phyloP scores from a whole-genome alignment of 805 yeast species.

The Kuraishia hungarica region DNA sequence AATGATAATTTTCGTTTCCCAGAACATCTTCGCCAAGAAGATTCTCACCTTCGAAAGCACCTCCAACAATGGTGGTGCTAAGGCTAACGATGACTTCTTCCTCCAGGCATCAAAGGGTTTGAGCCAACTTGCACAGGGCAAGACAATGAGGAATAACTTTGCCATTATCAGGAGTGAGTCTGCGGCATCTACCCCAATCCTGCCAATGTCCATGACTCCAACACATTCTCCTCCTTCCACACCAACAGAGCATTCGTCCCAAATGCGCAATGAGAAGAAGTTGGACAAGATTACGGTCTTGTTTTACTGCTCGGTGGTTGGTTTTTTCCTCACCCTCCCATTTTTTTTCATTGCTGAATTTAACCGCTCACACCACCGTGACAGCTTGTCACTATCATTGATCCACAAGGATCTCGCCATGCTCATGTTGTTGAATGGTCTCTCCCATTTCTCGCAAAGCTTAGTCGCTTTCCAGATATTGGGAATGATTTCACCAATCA shows the following conservation, averaged over 20 bases:
- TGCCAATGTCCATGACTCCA: constrained; percentile 23
- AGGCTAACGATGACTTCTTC: constrained; percentile 4
- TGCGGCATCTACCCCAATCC: constrained; percentile 24
- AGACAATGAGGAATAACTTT: constrained; percentile 13
- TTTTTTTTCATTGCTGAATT: constrained; percentile 53
- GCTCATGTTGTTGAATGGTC: constrained; percentile 51
- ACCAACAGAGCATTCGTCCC: constrained; percentile 6
- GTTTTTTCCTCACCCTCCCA: constrained; percentile 60
- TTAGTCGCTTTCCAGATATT: constrained; percentile 69
- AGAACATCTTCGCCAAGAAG: constrained; percentile 73
- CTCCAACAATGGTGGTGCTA: constrained; percentile 1
- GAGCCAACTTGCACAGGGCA: constrained; percentile 10
- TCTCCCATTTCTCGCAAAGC: constrained; percentile 64
- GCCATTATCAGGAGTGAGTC: constrained; percentile 21
- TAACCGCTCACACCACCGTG: constrained; percentile 13
- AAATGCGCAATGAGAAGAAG: constrained; percentile 23
- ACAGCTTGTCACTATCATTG: constrained; percentile 23
- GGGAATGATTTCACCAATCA: constrained; percentile 66
- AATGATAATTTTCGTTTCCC: constrained; percentile 66
- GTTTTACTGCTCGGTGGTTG: constrained; percentile 63
- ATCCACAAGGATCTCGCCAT: constrained; percentile 17
- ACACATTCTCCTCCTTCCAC: constrained; percentile 16
- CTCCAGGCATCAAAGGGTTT: background rate
- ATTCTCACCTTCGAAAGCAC: constrained; percentile 44
- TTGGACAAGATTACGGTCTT: constrained; percentile 65